Percentiles rank a stretch among this genome's conserved stretches.
These are phyloP conservation scores for Eleusine indica DNA, from an alignment of 176 grass and related monocot genomes.

Conservation along the genomic window DNA sequence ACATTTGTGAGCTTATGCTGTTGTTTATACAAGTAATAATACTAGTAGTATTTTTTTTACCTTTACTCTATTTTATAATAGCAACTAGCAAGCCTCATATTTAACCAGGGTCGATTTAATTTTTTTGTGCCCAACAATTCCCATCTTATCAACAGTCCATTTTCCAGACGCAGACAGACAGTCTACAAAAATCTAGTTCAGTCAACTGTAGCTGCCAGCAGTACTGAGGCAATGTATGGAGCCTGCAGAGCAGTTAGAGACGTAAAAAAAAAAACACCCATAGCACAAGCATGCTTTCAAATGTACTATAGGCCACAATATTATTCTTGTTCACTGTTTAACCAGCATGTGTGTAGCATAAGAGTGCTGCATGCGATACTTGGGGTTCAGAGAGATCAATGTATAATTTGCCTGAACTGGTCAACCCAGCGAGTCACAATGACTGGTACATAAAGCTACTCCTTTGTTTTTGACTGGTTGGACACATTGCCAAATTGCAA, in stretches of 20 bases:
- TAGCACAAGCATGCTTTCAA: background rate
- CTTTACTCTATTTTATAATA: too few species aligned
- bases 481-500: background rate
- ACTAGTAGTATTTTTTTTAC: background rate
- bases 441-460: background rate
- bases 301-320: background rate
- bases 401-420: background rate
- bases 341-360: background rate
- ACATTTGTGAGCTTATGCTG: too few species aligned
- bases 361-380: background rate
- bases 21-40: background rate
- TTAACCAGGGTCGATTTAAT: too few species aligned
- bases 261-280: background rate
- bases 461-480: background rate
- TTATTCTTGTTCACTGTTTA: conserved; percentile 19
- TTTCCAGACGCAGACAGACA: background rate
- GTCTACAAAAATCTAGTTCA: background rate
- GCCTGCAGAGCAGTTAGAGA: background rate
- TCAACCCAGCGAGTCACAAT: background rate
- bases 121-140: background rate
- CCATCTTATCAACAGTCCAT: background rate
- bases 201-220: conserved; percentile 37
- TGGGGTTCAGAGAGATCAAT: background rate
- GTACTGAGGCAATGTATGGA: background rate
- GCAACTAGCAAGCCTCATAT: too few species aligned